phyloP scores from a whole-genome alignment of 371 early-diverging fungal genomes.

The Choanephora cucurbitarum region DNA sequence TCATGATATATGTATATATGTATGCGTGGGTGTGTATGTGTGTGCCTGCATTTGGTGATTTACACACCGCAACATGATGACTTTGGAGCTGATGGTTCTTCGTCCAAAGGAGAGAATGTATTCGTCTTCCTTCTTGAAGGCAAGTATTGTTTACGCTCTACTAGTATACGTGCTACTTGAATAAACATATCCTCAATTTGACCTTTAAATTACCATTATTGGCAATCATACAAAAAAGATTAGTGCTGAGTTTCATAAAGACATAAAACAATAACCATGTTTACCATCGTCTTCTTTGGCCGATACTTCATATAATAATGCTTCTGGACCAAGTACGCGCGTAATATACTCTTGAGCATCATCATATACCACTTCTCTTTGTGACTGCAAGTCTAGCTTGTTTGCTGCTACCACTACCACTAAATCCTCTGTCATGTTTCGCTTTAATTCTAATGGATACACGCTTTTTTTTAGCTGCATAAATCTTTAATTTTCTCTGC shows the following conservation, averaged over 20 bases:
- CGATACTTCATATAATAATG: constrained; percentile 67
- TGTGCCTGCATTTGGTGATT: background rate
- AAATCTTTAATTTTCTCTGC: background rate
- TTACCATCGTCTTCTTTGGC: constrained; percentile 75
- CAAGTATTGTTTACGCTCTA: constrained; percentile 56
- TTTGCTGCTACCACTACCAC: constrained; percentile 78
- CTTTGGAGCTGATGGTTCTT: constrained; percentile 37
- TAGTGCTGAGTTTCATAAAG: constrained; percentile 1
- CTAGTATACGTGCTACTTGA: constrained; percentile 58
- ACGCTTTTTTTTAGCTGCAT: constrained; percentile 2
- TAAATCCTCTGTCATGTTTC: constrained; percentile 70
- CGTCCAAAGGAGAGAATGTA: constrained; percentile 32
- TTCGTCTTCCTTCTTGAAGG: constrained; percentile 31
- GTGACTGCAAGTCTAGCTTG: constrained; percentile 68
- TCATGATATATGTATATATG: no score
- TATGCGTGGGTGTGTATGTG: no score
- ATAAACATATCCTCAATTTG: constrained; percentile 64
- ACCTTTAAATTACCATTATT: constrained; percentile 22
- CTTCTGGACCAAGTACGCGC: constrained; percentile 60
- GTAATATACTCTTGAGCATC: constrained; percentile 63
- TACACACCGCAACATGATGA: constrained; percentile 44
- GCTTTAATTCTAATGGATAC: constrained; percentile 56
- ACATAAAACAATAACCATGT: background rate
- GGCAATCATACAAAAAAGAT: background rate
- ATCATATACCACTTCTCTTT: constrained; percentile 60